Evolutionary conservation across 495 filamentous ascomycete genomes (phyloP).

Genomic region (Tuber indicum): DNA sequence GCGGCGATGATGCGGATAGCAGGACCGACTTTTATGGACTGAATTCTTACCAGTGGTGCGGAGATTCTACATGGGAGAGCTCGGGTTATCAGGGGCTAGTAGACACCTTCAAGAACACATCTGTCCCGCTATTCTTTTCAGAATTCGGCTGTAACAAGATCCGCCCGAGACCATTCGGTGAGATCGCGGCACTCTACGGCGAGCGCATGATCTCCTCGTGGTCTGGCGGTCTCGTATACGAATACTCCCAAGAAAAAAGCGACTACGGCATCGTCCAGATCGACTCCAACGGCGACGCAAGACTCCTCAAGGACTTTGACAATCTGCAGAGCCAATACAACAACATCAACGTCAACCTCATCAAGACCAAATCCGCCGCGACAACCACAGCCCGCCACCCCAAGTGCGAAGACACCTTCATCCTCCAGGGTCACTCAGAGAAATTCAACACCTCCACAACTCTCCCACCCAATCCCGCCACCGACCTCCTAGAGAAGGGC

Average conservation of each 20-base stretch:
- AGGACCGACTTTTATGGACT: constrained; percentile 82
- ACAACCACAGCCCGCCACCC: constrained; percentile 5
- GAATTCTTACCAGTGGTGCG: constrained; percentile 96
- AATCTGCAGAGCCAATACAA: constrained; percentile 53
- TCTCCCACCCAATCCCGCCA: constrained; percentile 23
- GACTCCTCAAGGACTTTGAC: constrained; percentile 64
- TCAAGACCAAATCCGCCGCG: constrained; percentile 20
- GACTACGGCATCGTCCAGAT: constrained; percentile 73
- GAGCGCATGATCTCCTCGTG: constrained; percentile 68
- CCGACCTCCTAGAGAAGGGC: constrained; percentile 27
- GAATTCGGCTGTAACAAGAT: constrained; percentile 89
- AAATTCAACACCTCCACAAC: constrained; percentile 48
- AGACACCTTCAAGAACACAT: constrained; percentile 60
- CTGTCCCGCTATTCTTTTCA: constrained; percentile 87
- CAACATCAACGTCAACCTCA: constrained; percentile 18
- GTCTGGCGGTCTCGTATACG: constrained; percentile 87
- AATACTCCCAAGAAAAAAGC: constrained; percentile 74
- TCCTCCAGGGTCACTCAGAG: constrained; percentile 20
- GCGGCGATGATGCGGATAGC: constrained; percentile 62
- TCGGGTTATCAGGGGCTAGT: constrained; percentile 68
- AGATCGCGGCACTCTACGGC: constrained; percentile 75
- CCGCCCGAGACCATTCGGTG: constrained; percentile 70
- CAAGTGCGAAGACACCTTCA: constrained; percentile 17
- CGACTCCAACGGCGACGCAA: constrained; percentile 52
- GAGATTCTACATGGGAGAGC: constrained; percentile 61